Base-by-base conservation (phyloP, 805 yeast species). In the Candida verbasci region DNA sequence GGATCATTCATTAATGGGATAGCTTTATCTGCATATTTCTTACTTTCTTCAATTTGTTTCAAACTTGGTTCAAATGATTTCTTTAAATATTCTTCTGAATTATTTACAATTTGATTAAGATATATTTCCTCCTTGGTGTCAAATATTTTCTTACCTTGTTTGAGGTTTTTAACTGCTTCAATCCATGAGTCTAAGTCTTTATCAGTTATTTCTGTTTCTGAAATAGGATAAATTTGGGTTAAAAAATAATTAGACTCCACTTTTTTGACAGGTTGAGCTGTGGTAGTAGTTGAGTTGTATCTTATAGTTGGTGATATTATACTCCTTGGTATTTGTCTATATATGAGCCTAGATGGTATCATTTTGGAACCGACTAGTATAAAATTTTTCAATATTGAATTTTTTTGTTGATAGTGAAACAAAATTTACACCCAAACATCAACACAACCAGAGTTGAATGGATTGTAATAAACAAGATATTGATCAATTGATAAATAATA, bases 1-100 rank as follows among this genome's bases (percentile, higher is more conserved):
- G 85, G 82, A 49, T 87, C 93, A 30, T 65, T 62, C 45, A 70
- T 68, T 18, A 65, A 52, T 18, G 96, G 95, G 21, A 86, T 62
- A 9, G 76, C 73, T 42, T 65, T 62, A 27, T 58, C 66, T 40
- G 70, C 63, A 34, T 82, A 61, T 9, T 55, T 57, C 38, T 71
- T 76, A 29, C 67, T 67, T 55, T 86, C 78, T 4, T 65, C 71
- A 17, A 74, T 37, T 58, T 89, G 96, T 47, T 74, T 80, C 24
- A 64, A 72, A 3, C 82, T 65, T 25, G 94, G 89, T 40, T 65
- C 74, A 49, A 75, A 78, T 40, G 56, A 51, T 44, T 47, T 53
- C 40, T 55, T 52, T 50, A 60, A 39, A 44, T 54, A 50, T 44
- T 62, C 55, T 43, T 56, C 64, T 3, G 70, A 66, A 31, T 63